Evolutionary conservation across 805 yeast genomes (phyloP), one percentile per base, ranked within the genome.

Genomic region (Nakazawaea wyomingensis): DNA sequence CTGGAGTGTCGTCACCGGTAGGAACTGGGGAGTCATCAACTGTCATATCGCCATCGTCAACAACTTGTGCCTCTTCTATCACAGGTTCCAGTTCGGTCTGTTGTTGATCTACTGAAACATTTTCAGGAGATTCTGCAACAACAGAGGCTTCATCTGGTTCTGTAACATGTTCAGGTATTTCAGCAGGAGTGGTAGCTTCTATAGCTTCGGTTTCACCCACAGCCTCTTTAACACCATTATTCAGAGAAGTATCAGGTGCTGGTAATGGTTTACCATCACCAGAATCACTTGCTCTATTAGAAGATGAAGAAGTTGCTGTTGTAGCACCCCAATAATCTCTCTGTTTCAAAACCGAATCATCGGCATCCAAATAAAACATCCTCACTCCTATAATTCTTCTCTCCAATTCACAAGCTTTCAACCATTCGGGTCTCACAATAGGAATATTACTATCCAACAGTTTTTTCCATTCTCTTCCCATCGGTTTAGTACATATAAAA

Each of bases 391-490:
- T 95, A 44, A 93, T 81, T 55, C 96, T 68, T 53, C 93, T 78
- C 56, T 90, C 97, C 34, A 73, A 61, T 54, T 86, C 95, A 66
- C 98, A 93, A 0, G 97, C 96, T 61, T 85, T 83, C 45, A 93
- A 68, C 98, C 98, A 93, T 60, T 93, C 97, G 0, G 99, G 98
- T 60, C 96, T 76, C 21, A 93, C 90, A 31, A 93, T 77, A 2
- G 99, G 99, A 44, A 93, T 88, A 57, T 89, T 93, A 67, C 79
- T 76, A 41, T 83, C 89, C 48, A 74, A 72, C 1, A 98, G 99
- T 57, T 79, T 82, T 48, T 80, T 71, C 66, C 77, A 85, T 14
- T 81, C 72, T 40, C 68, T 63, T n/a, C 87, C 88, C 33, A 68
- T 67, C 38, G 80, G 80, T 17, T 76, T 72, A 13, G 95, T 82